Evolutionary conservation across 768 basidiomycete species (phyloP), one percentile per base, ranked within the genome.

Genomic region (Lactifluus pinguis): DNA sequence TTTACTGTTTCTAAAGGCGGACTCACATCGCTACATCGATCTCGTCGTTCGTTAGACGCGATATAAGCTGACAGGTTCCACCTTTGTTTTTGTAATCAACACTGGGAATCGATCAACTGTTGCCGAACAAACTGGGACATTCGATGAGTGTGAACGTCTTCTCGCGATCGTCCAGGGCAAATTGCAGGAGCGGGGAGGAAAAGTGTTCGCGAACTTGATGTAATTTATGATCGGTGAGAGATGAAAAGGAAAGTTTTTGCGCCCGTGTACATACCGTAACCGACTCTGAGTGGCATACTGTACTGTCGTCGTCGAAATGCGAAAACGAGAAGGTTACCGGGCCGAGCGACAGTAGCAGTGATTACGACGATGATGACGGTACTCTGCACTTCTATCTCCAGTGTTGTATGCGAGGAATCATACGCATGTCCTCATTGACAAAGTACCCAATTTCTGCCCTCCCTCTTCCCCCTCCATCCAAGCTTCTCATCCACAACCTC

Each of bases 111-210:
- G 21, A 55, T 15, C 45, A n/a, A 25, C 13, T 29, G 39, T 17
- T 5, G 29, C 14, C 8, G 17, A 7, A 4, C 1, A 49, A 39
- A 91, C 90, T 88, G 9, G 94, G 94, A 72, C 94, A 97, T 75
- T 92, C 91, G 15, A 95, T 83, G 7, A 98, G 79, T 5, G 80
- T 83, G 70, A 98, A 92, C 0, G 89, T 87, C 70, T 81, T 75
- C 6, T 81, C 83, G 21, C 79, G 75, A 67, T 95, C 90, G 9
- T 72, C 75, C 25, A 81, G 83, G 2, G 85, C 84, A 68, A 86
- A 91, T 69, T 95, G 94, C 2, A 98, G 82, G 15, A 99, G 77
- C 0, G 95, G 95, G 1, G 90, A 89, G 15, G 89, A 90, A 74
- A 98, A 98, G 72, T 97, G 94, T 69, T 92, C 90, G 36, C 87